Percentiles rank a stretch among this genome's conserved stretches.
Conservation (phyloP, 148 eudicot genomes). For the Salicornia ramosissima region DNA sequence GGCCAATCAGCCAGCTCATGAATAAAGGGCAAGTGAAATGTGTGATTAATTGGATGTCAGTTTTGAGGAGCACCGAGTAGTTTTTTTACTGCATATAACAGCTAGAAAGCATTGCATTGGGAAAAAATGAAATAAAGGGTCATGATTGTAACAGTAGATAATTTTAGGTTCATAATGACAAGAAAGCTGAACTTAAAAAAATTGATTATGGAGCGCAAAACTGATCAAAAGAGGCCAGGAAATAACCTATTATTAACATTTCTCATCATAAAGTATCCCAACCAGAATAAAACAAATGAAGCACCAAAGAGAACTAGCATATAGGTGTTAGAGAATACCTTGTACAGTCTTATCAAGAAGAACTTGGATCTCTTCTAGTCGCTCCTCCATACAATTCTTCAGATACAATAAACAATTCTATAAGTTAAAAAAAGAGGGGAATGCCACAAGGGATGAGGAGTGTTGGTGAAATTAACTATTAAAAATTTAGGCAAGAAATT, state of each 20-base stretch:
- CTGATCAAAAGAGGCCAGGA: not conserved
- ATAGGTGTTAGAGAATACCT: constrained; percentile 39
- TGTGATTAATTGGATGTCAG: not conserved
- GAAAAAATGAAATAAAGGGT: too few relatives aligned
- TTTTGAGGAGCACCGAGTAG: not conserved
- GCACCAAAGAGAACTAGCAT: not conserved
- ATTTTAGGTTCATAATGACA: not conserved
- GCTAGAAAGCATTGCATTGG: not conserved
- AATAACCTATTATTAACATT: too few relatives aligned
- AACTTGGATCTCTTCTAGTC: constrained; percentile 37
- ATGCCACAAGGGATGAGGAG: not conserved
- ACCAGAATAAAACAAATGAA: not conserved
- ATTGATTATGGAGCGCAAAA: too few relatives aligned
- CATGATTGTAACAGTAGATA: not conserved
- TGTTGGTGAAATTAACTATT: too few relatives aligned
- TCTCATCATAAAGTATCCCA: constrained; percentile 5
- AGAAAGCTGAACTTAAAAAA: not conserved
- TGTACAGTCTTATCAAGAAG: constrained; percentile 75
- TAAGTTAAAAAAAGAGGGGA: constrained; percentile 4
- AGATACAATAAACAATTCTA: constrained; percentile 1
- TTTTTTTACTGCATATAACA: not conserved
- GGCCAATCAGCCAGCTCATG: constrained; percentile 8
- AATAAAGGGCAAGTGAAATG: not conserved
- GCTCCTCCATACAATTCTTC: constrained; percentile 51
- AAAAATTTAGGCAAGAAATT: not conserved